Conservation (phyloP, 805 yeast genomes). For the Yarrowia alimentaria region DNA sequence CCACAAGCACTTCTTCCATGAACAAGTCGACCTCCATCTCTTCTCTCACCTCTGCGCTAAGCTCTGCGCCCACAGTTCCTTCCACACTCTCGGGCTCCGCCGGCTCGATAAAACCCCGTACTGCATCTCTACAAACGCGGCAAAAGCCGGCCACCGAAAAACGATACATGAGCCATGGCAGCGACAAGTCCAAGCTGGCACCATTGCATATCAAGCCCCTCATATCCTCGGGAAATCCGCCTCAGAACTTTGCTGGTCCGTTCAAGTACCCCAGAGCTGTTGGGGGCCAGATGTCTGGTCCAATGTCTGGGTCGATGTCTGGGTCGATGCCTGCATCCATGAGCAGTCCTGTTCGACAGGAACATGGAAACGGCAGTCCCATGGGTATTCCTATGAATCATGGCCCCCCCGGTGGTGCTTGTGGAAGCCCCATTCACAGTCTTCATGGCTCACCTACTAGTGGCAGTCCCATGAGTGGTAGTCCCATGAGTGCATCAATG, state of each 20-base stretch:
- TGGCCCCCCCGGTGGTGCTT: not conserved
- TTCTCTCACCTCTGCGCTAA: not conserved
- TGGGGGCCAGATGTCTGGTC: not conserved
- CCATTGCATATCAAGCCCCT: slow-evolving; percentile 21
- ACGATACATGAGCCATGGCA: slow-evolving; percentile 24
- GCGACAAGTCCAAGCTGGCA: slow-evolving; percentile 11
- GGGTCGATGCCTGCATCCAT: not conserved
- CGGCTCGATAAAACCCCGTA: not conserved
- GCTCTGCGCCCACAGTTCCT: not conserved
- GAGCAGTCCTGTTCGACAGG: not conserved
- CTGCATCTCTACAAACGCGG: not conserved
- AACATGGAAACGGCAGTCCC: slow-evolving; percentile 1
- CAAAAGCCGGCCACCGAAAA: slow-evolving; percentile 6
- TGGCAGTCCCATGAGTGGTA: too few relatives aligned
- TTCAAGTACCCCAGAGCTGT: slow-evolving; percentile 14
- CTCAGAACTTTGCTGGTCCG: too few relatives aligned
- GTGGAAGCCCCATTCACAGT: not conserved
- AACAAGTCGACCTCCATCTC: not conserved
- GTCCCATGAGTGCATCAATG: too few relatives aligned
- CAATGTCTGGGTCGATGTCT: not conserved
- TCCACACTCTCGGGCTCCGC: not conserved
- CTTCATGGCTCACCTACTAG: slow-evolving; percentile 12
- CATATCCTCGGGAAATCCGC: too few relatives aligned
- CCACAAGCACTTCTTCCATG: not conserved
- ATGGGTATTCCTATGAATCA: not conserved